Base-by-base conservation (phyloP, 768 basidiomycete genomes). In the Leccinum boreale region DNA sequence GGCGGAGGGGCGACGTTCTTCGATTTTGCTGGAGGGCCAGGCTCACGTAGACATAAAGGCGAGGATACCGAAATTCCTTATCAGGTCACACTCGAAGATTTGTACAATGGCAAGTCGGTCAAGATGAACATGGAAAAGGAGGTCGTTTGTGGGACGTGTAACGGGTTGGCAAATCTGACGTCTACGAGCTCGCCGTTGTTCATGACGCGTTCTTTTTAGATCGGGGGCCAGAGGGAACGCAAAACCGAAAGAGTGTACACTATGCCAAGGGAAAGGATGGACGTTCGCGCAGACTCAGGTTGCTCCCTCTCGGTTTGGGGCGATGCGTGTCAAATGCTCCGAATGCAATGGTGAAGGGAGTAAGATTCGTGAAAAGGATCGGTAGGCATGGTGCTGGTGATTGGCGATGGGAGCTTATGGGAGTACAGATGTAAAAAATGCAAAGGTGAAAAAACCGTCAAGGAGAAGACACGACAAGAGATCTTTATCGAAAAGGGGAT, bases 41-140 rank as follows among this genome's bases (percentile, higher is more conserved):
- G 77, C 17, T 67, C 72, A 52, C 74, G 77, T 58, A 75, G 79
- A 61, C 75, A 82, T 61, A 85, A 83, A 64, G 88, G 88, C 15
- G 79, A 89, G 63, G 86, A 94, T 69, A 83, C 87, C 21, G 77
- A 86, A 48, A 85, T 93, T 61, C 83, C 86, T 4, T 89, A 95
- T 70, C 81, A 91, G 42, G 90, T 96, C 53, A 88, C 90, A 5
- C 79, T 98, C 29, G 95, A 97, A 73, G 95, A 98, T 70, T 76
- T 95, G 21, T 98, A 93, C 74, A 90, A 89, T 56, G 96, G 95
- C 29, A 95, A 94, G 73, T 82, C 81, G 10, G 87, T 94, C 56
- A 90, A 87, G 69, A 85, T 98, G 78, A 90, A 85, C 64, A 84
- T 97, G 79, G 94, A 96, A 74, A 87, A 92, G 66, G 86, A 93